Evolutionary conservation across 768 basidiomycete genomes (phyloP).

Genomic region (Solioccasus polychromus): DNA sequence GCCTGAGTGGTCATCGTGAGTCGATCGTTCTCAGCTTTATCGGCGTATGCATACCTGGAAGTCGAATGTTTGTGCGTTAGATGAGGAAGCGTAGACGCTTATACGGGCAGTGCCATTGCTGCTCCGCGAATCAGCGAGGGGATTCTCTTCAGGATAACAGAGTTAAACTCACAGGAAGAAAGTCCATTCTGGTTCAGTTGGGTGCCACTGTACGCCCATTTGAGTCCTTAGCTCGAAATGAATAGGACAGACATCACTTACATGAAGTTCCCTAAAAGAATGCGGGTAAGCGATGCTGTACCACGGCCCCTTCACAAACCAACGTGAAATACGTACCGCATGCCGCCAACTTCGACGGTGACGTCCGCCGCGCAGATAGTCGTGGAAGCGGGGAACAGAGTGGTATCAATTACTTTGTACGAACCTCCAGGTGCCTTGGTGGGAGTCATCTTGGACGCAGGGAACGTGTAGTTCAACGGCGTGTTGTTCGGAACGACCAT

Average conservation of each 20-base stretch:
- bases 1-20: constrained; percentile 22
- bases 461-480: constrained; percentile 52
- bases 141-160: neutral
- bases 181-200: constrained; percentile 49
- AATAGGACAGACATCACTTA: constrained; percentile 21
- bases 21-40: neutral
- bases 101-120: constrained; percentile 42
- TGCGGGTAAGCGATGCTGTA: neutral
- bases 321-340: constrained; percentile 39
- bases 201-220: constrained; percentile 42
- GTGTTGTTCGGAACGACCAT: constrained; percentile 49
- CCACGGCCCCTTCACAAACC: neutral
- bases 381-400: constrained; percentile 49
- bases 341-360: constrained; percentile 55
- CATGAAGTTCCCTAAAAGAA: constrained; percentile 41
- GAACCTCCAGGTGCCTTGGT: constrained; percentile 50
- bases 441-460: constrained; percentile 45
- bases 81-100: constrained; percentile 39
- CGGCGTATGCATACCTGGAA: constrained; percentile 35
- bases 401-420: constrained; percentile 58
- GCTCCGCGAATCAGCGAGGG: neutral
- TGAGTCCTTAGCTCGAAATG: neutral
- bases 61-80: constrained; percentile 42
- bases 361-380: constrained; percentile 59
- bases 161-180: constrained; percentile 37